phyloP scores from a whole-genome alignment of 192 early-diverging fungal species.

The Phycomyces blakesleeanus region DNA sequence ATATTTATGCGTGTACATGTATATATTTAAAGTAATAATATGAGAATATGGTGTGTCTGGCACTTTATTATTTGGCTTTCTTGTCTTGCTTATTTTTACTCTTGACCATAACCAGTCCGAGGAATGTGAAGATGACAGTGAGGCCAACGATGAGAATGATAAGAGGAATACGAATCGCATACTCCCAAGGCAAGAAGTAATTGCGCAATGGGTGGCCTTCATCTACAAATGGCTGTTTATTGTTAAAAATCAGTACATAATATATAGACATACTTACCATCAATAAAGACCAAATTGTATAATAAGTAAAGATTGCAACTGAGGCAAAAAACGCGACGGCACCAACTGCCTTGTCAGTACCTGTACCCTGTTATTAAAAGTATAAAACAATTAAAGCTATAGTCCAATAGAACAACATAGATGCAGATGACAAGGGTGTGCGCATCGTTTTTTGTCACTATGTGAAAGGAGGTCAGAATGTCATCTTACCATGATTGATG shows the following conservation, averaged over 20 bases:
- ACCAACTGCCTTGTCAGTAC: slow-evolving; percentile 78
- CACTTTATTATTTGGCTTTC: slow-evolving; percentile 18
- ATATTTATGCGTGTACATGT: too few relatives aligned
- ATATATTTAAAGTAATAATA: too few relatives aligned
- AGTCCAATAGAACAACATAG: too few relatives aligned
- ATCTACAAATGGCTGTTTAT: slow-evolving; percentile 77
- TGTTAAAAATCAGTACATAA: not conserved
- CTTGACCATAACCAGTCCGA: slow-evolving; percentile 83
- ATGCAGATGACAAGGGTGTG: too few relatives aligned
- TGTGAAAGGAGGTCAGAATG: too few relatives aligned
- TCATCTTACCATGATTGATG: too few relatives aligned
- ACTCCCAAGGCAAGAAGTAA: slow-evolving; percentile 79
- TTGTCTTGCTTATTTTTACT: slow-evolving; percentile 28
- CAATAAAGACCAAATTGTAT: slow-evolving; percentile 85
- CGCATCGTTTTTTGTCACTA: too few relatives aligned
- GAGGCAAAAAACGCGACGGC: slow-evolving; percentile 66
- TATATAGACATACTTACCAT: slow-evolving; percentile 51
- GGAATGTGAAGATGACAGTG: slow-evolving; percentile 71
- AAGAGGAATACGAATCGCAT: slow-evolving; percentile 85
- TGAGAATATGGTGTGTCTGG: not conserved
- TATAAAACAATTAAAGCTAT: too few relatives aligned
- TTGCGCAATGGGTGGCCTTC: slow-evolving; percentile 64
- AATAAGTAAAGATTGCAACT: slow-evolving; percentile 78
- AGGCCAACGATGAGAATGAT: slow-evolving; percentile 76
- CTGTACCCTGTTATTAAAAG: slow-evolving; percentile 32